Evolutionary conservation across 768 basidiomycete species (phyloP).

Genomic region (Ramaria sp.): DNA sequence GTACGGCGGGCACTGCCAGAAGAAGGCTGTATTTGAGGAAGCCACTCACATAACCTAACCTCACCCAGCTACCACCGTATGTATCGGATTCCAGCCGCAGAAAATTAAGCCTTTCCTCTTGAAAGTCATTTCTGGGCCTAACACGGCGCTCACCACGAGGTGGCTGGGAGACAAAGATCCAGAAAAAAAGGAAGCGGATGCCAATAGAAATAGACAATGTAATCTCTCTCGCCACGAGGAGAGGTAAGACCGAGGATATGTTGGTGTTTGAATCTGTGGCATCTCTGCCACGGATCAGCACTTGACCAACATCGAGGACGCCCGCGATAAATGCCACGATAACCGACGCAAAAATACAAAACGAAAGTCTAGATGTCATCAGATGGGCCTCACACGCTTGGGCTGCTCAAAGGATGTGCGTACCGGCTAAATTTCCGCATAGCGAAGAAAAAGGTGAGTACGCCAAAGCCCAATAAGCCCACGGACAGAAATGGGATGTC

Average conservation of each 20-base stretch:
- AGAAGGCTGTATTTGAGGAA: constrained; percentile 44
- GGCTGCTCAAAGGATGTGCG: not conserved
- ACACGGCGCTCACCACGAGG: constrained; percentile 33
- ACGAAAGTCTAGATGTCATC: constrained; percentile 25
- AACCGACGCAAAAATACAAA: constrained; percentile 46
- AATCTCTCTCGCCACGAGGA: constrained; percentile 48
- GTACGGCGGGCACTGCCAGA: constrained; percentile 32
- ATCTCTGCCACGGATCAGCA: constrained; percentile 31
- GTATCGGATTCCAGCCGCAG: constrained; percentile 12
- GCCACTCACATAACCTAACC: constrained; percentile 49
- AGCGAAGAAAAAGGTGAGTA: constrained; percentile 44
- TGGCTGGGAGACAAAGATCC: constrained; percentile 51
- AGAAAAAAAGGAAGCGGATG: constrained; percentile 55
- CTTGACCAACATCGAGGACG: constrained; percentile 50
- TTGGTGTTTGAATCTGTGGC: constrained; percentile 16
- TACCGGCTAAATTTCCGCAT: constrained; percentile 29
- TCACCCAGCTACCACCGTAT: constrained; percentile 56
- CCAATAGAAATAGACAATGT: constrained; percentile 46
- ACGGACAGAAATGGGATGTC: constrained; percentile 60
- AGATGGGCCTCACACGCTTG: constrained; percentile 34
- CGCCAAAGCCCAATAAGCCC: constrained; percentile 53
- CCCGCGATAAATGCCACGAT: constrained; percentile 52
- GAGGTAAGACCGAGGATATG: constrained; percentile 22
- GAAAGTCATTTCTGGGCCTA: constrained; percentile 2
- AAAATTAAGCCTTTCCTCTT: constrained; percentile 11